phyloP scores from a whole-genome alignment of 148 eudicot genomes.

The Chenopodium album region DNA sequence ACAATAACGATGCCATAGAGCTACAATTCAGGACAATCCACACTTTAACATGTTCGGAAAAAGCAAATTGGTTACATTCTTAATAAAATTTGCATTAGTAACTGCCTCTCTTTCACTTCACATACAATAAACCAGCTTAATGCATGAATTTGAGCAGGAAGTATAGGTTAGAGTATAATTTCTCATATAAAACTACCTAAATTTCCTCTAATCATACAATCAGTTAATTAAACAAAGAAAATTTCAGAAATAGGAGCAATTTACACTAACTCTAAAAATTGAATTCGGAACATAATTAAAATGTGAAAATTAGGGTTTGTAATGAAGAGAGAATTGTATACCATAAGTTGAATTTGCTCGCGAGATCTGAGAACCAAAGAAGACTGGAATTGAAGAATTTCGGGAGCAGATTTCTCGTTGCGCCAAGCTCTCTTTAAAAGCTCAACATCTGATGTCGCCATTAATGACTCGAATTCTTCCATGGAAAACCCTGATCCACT shows the following conservation, averaged over 20 bases:
- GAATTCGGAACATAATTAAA: no score
- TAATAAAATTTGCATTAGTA: not conserved
- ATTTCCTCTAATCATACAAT: no score
- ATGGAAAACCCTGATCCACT: slow-evolving; percentile 25
- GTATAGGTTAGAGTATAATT: not conserved
- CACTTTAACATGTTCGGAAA: not conserved
- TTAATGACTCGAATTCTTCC: slow-evolving; percentile 69
- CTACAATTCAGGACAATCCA: not conserved
- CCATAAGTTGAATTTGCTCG: slow-evolving; percentile 88
- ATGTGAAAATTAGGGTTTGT: slow-evolving; percentile 6
- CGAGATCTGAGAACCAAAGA: slow-evolving; percentile 57
- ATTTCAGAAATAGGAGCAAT: not conserved
- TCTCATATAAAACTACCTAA: not conserved
- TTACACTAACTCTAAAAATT: not conserved
- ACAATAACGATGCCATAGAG: not conserved
- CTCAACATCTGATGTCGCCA: slow-evolving; percentile 72
- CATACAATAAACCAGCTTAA: not conserved
- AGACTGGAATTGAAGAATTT: slow-evolving; percentile 58
- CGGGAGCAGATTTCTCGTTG: slow-evolving; percentile 84
- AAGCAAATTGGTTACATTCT: no score
- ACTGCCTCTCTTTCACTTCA: not conserved
- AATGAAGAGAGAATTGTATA: slow-evolving; percentile 12
- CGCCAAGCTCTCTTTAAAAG: slow-evolving; percentile 85
- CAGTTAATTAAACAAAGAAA: no score
- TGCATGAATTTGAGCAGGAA: not conserved